Conservation (phyloP, 2,329 filamentous ascomycete species). For the Xenosphaeropsis pyriputrescens region DNA sequence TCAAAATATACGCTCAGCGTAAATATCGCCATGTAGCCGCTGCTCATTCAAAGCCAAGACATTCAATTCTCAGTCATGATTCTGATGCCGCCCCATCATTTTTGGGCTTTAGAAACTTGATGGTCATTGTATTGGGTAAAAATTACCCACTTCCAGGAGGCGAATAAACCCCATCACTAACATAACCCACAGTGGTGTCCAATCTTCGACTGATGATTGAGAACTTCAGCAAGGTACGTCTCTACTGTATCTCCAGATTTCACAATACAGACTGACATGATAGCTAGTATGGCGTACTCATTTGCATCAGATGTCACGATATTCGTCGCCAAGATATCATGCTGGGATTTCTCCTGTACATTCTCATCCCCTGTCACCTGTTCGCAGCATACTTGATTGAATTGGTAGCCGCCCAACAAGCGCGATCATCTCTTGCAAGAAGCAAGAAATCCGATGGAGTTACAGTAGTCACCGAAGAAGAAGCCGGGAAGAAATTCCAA, state of each 20-base stretch:
- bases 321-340: slow-evolving; percentile 66
- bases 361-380: slow-evolving; percentile 80
- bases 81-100: slow-evolving; percentile 65
- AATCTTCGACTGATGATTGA: slow-evolving; percentile 92
- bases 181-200: slow-evolving; percentile 54
- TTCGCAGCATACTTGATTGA: slow-evolving; percentile 87
- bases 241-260: background rate
- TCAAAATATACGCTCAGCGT: slow-evolving; percentile 21
- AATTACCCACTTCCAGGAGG: slow-evolving; percentile 1
- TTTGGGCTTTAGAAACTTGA: slow-evolving; percentile 85
- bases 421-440: slow-evolving; percentile 39
- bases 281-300: slow-evolving; percentile 70
- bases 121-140: slow-evolving; percentile 81
- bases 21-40: slow-evolving; percentile 91
- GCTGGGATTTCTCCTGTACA: slow-evolving; percentile 65
- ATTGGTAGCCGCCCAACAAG: slow-evolving; percentile 64
- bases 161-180: slow-evolving; percentile 3
- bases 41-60: slow-evolving; percentile 56
- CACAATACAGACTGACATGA: background rate
- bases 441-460: slow-evolving; percentile 33
- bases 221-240: slow-evolving; percentile 75
- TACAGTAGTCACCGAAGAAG: slow-evolving; percentile 35
- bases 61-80: slow-evolving; percentile 80
- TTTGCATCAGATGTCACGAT: slow-evolving; percentile 82
- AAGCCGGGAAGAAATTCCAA: slow-evolving; percentile 52